A percentile compares a stretch with the other conserved stretches of the same genome.
These are phyloP conservation scores for Malus domestica DNA, from an alignment of 306 rosid species.

Conservation along the genomic window DNA sequence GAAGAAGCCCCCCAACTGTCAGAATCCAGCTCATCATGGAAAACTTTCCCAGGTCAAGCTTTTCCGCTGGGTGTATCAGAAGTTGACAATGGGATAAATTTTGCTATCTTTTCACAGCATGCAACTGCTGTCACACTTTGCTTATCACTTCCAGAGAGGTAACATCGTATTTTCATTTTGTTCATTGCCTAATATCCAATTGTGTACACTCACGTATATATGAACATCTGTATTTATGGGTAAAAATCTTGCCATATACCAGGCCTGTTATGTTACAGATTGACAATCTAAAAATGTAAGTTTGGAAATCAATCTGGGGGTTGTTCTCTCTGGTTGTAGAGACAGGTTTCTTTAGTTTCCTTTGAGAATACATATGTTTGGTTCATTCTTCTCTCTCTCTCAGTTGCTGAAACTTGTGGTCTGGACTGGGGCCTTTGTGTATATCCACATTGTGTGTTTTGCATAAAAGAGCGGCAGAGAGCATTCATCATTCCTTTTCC, in stretches of 20 bases:
- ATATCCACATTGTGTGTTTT: background rate
- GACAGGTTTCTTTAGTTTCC: too few relatives aligned
- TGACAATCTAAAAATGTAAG: background rate
- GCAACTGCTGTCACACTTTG: constrained; percentile 82
- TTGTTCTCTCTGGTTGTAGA: too few relatives aligned
- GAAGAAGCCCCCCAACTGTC: constrained; percentile 43
- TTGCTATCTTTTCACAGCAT: constrained; percentile 84
- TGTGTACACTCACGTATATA: background rate
- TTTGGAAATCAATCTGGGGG: too few relatives aligned
- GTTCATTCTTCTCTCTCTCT: too few relatives aligned
- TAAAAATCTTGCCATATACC: background rate
- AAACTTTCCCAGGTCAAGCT: constrained; percentile 67
- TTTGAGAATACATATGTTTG: too few relatives aligned
- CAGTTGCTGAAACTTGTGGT: background rate
- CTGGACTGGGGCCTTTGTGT: background rate
- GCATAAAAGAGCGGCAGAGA: background rate
- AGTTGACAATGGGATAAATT: constrained; percentile 70
- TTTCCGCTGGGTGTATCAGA: constrained; percentile 83
- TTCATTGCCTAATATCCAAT: background rate
- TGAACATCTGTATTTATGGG: background rate
- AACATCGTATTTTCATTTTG: constrained; percentile 18
- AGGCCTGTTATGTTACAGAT: background rate
- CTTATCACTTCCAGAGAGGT: constrained; percentile 57
- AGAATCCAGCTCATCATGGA: constrained; percentile 37
- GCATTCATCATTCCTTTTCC: background rate